phyloP scores from a whole-genome alignment of 2,329 filamentous ascomycete genomes.

The Aureobasidium sp. region DNA sequence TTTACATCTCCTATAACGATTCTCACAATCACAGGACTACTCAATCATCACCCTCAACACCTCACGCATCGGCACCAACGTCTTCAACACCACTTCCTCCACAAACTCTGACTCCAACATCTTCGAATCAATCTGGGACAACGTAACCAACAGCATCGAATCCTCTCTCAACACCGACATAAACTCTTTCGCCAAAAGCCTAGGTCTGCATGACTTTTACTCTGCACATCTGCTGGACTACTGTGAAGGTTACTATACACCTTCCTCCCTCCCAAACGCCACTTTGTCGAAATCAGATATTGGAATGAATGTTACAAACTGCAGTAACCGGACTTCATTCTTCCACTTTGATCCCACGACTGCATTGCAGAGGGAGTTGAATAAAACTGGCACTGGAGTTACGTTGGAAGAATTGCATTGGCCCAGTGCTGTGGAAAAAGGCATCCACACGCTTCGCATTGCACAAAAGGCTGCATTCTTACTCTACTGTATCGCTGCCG shows the following conservation, averaged over 20 bases:
- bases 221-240: slow-evolving; percentile 51
- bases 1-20: no score
- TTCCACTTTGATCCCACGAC: slow-evolving; percentile 49
- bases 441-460: slow-evolving; percentile 41
- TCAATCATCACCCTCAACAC: slow-evolving; percentile 38
- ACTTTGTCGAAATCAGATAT: slow-evolving; percentile 32
- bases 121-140: slow-evolving; percentile 24
- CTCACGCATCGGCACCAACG: slow-evolving; percentile 40
- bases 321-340: slow-evolving; percentile 44
- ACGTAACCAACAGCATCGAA: slow-evolving; percentile 25
- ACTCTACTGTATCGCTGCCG: slow-evolving; percentile 51
- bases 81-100: slow-evolving; percentile 22
- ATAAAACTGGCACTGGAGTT: slow-evolving; percentile 33
- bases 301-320: slow-evolving; percentile 44
- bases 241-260: slow-evolving; percentile 44
- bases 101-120: slow-evolving; percentile 19
- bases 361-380: slow-evolving; percentile 41
- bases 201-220: slow-evolving; percentile 54
- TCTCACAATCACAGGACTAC: no score
- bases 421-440: slow-evolving; percentile 47
- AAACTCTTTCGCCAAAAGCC: slow-evolving; percentile 34
- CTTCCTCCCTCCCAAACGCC: slow-evolving; percentile 33
- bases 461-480: slow-evolving; percentile 47
- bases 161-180: slow-evolving; percentile 33
- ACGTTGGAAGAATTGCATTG: slow-evolving; percentile 46